Base-by-base conservation (phyloP, 306 rosid genomes). In the Acacia acuminata region DNA sequence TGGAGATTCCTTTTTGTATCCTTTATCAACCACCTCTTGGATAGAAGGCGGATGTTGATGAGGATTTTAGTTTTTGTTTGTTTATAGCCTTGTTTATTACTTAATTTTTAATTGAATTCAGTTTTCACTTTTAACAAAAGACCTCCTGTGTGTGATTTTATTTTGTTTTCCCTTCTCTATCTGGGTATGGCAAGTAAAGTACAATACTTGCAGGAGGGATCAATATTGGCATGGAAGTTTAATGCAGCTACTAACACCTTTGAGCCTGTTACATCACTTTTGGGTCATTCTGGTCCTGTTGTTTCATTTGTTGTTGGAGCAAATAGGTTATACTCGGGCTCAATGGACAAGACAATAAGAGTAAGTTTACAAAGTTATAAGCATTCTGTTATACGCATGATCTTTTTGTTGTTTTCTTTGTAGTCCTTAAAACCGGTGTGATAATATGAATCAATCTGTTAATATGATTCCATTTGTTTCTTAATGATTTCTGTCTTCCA, bases 241-340 rank as follows among this genome's bases (percentile, higher is more conserved):
- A 94, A 96, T 88, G 91, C 79, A 8, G 96, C 17, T 34, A 24
- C 91, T 75, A 93, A 90, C 82, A 67, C 84, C 83, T 94, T 96
- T 38, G 98, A 96, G 86, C 99, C 99, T 61, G 97, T 87, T 81
- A 91, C 97, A 76, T 90, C 97, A 27, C 97, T 94, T 73, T 90
- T 19, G 44, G 97, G 94, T 48, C 99, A 96, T 81, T 73, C 94
- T 4, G 94, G 86, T 53, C 87, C 92, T 36, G 99, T 96, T 82
- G 94, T 96, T 85, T 93, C 99, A 34, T 89, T 96, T 84, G 96
- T 94, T 79, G 97, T 92, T 71, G 99, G 99, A 80, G 98, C 94
- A 73, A 96, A 92, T 86, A 91, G 96, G 83, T 98, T 96, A 51
- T 96, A 93, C 88, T 96, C 99, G 60, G 99, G 98, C 58, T 96